Evolutionary conservation across 2,329 filamentous ascomycete species (phyloP).

Genomic region (Xylariaceae sp.): DNA sequence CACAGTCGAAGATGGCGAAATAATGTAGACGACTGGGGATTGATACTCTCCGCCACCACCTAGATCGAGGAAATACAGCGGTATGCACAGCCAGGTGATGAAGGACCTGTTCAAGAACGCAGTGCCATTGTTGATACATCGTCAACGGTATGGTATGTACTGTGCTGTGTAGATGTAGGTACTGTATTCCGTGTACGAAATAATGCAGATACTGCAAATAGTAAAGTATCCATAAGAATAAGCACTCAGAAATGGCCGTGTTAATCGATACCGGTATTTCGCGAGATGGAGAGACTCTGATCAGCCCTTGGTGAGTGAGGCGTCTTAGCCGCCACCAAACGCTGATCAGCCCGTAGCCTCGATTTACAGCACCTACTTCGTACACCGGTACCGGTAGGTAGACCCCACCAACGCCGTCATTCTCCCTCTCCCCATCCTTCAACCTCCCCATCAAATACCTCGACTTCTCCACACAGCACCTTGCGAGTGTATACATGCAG

Average conservation of each 20-base stretch:
- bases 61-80: not conserved
- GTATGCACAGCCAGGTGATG: not conserved
- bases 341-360: not conserved
- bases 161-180: no score
- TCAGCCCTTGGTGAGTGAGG: no score
- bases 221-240: no score
- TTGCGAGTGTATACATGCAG: conserved; percentile 32
- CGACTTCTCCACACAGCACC: conserved; percentile 19
- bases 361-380: not conserved
- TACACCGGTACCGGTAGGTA: not conserved
- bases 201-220: no score
- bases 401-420: conserved; percentile 31
- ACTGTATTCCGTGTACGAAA: no score
- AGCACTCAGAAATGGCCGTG: no score
- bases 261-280: no score
- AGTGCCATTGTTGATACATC: no score
- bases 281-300: no score
- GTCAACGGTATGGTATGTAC: no score
- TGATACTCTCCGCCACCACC: not conserved
- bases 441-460: conserved; percentile 19
- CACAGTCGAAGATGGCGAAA: conserved; percentile 7
- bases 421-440: conserved; percentile 3
- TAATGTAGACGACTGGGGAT: conserved; percentile 15
- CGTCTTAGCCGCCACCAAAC: no score
- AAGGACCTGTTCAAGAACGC: not conserved